Percentiles rank a stretch among this genome's conserved stretches.
These are phyloP conservation scores for Chlamydomonas reinhardtii DNA, from an alignment of 163 green algal species.

Conservation along the genomic window DNA sequence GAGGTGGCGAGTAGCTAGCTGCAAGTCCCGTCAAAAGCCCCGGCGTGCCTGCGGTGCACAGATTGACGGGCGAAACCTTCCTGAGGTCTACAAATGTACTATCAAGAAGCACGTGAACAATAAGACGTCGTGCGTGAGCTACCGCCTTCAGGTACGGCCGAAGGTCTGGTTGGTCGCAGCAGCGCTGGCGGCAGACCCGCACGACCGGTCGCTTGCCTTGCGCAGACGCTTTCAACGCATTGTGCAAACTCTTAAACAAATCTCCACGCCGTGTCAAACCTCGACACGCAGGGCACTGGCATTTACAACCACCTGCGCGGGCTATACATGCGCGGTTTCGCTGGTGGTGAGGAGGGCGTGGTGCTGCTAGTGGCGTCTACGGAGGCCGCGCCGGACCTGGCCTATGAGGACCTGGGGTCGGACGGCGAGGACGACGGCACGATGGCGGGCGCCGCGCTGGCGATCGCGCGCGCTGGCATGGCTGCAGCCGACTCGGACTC, in stretches of 20 bases:
- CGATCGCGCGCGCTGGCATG: background rate
- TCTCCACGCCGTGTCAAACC: no score
- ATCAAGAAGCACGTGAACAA: constrained; percentile 50
- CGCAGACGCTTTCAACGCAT: no score
- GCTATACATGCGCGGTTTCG: constrained; percentile 44
- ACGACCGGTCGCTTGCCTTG: no score
- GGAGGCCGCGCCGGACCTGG: constrained; percentile 13
- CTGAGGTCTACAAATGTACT: constrained; percentile 45
- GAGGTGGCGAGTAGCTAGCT: no score
- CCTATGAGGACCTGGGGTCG: background rate
- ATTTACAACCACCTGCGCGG: constrained; percentile 47
- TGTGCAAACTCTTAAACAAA: no score
- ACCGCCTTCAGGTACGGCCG: constrained; percentile 26
- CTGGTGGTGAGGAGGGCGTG: constrained; percentile 10
- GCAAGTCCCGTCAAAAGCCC: no score
- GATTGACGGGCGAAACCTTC: constrained; percentile 27
- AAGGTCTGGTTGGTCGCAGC: background rate
- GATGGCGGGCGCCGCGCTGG: background rate
- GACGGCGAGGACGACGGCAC: constrained; percentile 12
- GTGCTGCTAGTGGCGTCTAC: constrained; percentile 35
- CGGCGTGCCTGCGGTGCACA: background rate
- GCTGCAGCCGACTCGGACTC: background rate
- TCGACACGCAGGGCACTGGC: constrained; percentile 20
- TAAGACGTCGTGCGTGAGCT: constrained; percentile 42
- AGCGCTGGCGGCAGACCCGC: no score